Evolutionary conservation across 495 filamentous ascomycete species (phyloP).

Genomic region (Chaetomium fimeti): DNA sequence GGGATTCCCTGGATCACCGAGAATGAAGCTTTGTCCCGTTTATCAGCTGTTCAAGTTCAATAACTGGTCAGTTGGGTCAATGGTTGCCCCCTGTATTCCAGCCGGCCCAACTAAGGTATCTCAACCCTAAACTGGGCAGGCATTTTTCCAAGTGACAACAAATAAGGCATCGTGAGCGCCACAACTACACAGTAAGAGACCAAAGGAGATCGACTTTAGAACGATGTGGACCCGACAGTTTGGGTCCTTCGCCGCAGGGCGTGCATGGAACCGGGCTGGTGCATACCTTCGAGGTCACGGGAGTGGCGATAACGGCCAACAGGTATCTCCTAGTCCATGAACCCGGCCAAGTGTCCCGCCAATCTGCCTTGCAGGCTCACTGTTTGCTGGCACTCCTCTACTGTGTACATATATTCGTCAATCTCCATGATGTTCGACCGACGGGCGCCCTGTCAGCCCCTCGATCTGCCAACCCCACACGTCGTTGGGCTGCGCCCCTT

Average conservation of each 20-base stretch:
- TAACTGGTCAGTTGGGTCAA: background rate
- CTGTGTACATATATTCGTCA: background rate
- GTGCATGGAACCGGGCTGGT: background rate
- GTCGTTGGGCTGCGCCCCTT: too few species aligned
- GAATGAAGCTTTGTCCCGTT: background rate
- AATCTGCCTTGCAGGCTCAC: background rate
- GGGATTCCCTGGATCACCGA: background rate
- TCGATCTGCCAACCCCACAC: too few species aligned
- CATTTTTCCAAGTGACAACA: background rate
- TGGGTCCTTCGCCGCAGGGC: background rate
- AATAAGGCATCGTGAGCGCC: background rate
- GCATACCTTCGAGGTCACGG: slow-evolving; percentile 7
- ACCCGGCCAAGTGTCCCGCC: background rate
- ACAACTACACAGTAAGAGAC: background rate
- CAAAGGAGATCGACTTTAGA: background rate
- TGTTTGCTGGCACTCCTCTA: background rate
- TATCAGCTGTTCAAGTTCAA: background rate
- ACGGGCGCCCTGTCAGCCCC: too few species aligned
- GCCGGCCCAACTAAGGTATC: background rate
- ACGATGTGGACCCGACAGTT: background rate
- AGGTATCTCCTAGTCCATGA: background rate
- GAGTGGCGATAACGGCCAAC: background rate
- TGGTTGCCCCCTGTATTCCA: background rate
- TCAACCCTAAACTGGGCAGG: background rate
- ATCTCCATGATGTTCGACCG: too few species aligned